A percentile compares a stretch with the other conserved stretches of the same genome.
phyloP scores from a whole-genome alignment of 164 flowering plant genomes.

The Vitis labrusca region DNA sequence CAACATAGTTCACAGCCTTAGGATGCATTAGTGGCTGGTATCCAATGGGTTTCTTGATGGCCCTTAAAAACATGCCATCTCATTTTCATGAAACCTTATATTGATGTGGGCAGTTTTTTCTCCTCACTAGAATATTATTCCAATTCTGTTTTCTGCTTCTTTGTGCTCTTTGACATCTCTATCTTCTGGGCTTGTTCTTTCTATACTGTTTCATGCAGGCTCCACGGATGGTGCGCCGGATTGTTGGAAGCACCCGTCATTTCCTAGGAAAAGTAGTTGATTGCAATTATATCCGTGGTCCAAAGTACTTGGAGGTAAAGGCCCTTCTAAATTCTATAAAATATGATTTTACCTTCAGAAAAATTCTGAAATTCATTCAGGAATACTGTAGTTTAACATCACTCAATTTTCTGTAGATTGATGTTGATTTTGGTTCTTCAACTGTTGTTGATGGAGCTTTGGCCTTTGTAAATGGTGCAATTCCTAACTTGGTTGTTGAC shows the following conservation, averaged over 20 bases:
- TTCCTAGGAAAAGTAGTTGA: slow-evolving; percentile 95
- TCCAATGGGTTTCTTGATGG: not conserved
- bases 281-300: slow-evolving; percentile 92
- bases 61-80: too few relatives aligned
- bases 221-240: slow-evolving; percentile 98
- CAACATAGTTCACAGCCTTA: not conserved
- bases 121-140: not conserved
- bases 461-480: slow-evolving; percentile 94
- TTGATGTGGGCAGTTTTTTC: not conserved
- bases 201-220: slow-evolving; percentile 50
- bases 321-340: not conserved
- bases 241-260: slow-evolving; percentile 99
- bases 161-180: not conserved
- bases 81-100: not conserved
- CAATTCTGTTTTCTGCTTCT: not conserved
- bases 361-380: not conserved
- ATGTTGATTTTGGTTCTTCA: slow-evolving; percentile 97
- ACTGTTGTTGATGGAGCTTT: slow-evolving; percentile 98
- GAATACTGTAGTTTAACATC: not conserved
- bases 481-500: slow-evolving; percentile 93
- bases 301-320: slow-evolving; percentile 85
- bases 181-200: not conserved
- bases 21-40: too few relatives aligned
- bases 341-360: not conserved
- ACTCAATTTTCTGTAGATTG: slow-evolving; percentile 61